Evolutionary conservation across 768 basidiomycete genomes (phyloP), one percentile per base, ranked within the genome.

Genomic region (Collybiopsis luxurians): DNA sequence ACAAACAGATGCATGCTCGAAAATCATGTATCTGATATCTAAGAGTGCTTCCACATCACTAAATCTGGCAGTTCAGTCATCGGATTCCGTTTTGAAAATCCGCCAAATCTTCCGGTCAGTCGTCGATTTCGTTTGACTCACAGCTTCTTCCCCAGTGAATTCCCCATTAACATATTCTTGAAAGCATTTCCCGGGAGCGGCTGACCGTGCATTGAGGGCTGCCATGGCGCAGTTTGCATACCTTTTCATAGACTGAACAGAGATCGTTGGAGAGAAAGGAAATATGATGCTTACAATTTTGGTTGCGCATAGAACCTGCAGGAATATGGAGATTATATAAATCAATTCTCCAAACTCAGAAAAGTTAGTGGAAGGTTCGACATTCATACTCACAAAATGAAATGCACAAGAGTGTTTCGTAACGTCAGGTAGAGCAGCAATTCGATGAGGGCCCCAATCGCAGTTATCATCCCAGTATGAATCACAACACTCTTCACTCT

Each of bases 401-500:
- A 60, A 39, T 62, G 59, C 50, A 66, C 27, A 38, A 65, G 55
- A 54, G 52, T 66, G 24, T 38, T 40, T 21, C 47, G 38, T 34
- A 59, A 62, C 4, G 53, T 46, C 21, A 62, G 45, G 54, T 62
- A 66, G 42, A 66, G 55, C 2, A 64, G 55, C 26, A 66, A 48
- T 24, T 66, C 61, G 15, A 59, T 28, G 4, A 57, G 31, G 1
- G 64, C 61, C 21, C 59, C 63, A 19, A 62, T 43, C 1, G 63
- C 47, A 24, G 58, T 59, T 28, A 59, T 47, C 58, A 67, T 51
- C 9, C 64, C 64, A 38, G 62, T 67, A 42, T 67, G 62, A 26
- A 67, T 57, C 17, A 58, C 61, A 28, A 64, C 36, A n/a, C 53
- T 53, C 44, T 36, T 21, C 42, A 36, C 17, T 42, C 40, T 42